Evolutionary conservation across 768 basidiomycete species (phyloP).

Genomic region (Multifurca ochricompacta): DNA sequence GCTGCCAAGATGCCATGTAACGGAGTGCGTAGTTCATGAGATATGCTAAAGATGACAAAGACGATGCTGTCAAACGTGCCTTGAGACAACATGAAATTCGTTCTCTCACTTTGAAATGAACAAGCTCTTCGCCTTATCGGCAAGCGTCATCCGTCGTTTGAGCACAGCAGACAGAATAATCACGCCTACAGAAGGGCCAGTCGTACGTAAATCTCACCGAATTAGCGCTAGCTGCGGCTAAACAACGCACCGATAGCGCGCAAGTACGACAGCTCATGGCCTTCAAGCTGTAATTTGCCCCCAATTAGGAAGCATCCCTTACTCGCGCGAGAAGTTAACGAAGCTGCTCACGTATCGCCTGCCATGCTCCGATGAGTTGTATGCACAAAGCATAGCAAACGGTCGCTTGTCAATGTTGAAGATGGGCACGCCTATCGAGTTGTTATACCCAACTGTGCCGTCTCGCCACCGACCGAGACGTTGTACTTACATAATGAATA

Average conservation of each 20-base stretch:
- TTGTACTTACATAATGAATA: conserved; percentile 70
- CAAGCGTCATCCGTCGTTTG: conserved; percentile 86
- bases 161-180: conserved; percentile 91
- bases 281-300: conserved; percentile 60
- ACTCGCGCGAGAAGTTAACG: neutral
- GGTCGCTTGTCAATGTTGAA: conserved; percentile 91
- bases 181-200: conserved; percentile 43
- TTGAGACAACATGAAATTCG: neutral
- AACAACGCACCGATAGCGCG: conserved; percentile 66
- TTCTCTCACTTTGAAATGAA: conserved; percentile 82
- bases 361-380: conserved; percentile 74
- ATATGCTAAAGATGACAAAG: conserved; percentile 47
- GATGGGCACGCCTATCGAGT: conserved; percentile 67
- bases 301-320: neutral
- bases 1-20: conserved; percentile 92
- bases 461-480: neutral
- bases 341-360: conserved; percentile 65
- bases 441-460: conserved; percentile 2
- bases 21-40: conserved; percentile 86
- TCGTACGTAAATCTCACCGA: neutral
- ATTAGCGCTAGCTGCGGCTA: neutral
- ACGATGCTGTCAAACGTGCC: neutral
- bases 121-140: conserved; percentile 87
- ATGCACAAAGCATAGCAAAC: conserved; percentile 85
- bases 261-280: conserved; percentile 84